phyloP scores from a whole-genome alignment of 805 yeast genomes.

The Saccharomycopsis fibuligera region DNA sequence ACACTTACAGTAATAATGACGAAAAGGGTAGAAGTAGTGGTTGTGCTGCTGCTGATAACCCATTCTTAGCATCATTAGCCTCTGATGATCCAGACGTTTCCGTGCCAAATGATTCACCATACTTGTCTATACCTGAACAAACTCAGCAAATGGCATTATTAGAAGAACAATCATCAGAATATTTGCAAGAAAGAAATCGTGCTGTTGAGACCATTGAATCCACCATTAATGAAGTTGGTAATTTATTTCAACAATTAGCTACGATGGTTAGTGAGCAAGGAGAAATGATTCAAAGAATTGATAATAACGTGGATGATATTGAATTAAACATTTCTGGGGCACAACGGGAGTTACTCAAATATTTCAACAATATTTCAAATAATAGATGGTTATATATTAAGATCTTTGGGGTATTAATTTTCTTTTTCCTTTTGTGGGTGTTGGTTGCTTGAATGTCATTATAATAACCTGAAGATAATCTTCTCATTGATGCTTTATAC shows the following conservation, averaged over 20 bases:
- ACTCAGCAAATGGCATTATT: constrained; percentile 74
- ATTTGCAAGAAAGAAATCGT: constrained; percentile 73
- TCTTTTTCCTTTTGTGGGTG: constrained; percentile 74
- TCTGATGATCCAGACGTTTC: constrained; percentile 27
- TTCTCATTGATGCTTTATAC: neutral
- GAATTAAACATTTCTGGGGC: constrained; percentile 88
- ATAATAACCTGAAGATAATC: neutral
- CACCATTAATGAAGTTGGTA: constrained; percentile 96
- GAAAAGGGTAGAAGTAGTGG: constrained; percentile 18
- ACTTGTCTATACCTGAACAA: constrained; percentile 74
- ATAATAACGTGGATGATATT: constrained; percentile 90
- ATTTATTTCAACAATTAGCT: constrained; percentile 87
- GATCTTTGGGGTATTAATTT: constrained; percentile 79
- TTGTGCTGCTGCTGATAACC: constrained; percentile 28
- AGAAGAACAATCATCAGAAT: constrained; percentile 72
- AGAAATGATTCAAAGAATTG: constrained; percentile 91
- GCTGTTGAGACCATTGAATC: constrained; percentile 96
- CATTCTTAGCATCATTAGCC: constrained; percentile 27
- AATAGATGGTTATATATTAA: constrained; percentile 90
- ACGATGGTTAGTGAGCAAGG: constrained; percentile 98
- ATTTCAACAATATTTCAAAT: constrained; percentile 78
- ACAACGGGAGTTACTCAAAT: constrained; percentile 85
- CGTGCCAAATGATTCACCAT: constrained; percentile 34
- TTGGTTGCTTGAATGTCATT: constrained; percentile 42
- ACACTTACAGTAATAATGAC: constrained; percentile 19